Conservation (phyloP, 768 basidiomycete species). For the Chalciporus piperatus region DNA sequence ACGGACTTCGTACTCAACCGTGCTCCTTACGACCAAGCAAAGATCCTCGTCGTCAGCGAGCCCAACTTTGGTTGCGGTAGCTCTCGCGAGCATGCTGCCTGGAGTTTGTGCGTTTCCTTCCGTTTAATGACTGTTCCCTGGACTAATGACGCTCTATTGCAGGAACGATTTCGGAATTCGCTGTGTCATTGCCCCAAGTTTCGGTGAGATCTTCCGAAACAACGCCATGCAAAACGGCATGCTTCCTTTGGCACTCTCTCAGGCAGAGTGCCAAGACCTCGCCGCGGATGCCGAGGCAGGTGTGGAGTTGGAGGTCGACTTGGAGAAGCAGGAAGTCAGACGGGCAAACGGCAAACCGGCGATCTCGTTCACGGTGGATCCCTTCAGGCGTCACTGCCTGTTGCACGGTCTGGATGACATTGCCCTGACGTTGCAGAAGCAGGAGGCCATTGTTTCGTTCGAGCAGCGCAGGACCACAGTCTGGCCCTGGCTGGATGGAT, state of each 20-base stretch:
- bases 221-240: conserved; percentile 94
- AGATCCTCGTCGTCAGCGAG: conserved; percentile 80
- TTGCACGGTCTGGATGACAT: conserved; percentile 97
- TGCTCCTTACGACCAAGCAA: conserved; percentile 69
- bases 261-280: conserved; percentile 66
- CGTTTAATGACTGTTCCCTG: neutral
- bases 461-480: conserved; percentile 71
- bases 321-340: conserved; percentile 77
- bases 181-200: conserved; percentile 83
- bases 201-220: conserved; percentile 88
- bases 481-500: conserved; percentile 98
- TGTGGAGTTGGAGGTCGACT: conserved; percentile 76
- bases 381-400: conserved; percentile 91
- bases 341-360: conserved; percentile 69
- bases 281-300: conserved; percentile 76
- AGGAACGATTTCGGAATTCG: conserved; percentile 90
- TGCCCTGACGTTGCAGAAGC: conserved; percentile 86
- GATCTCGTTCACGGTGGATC: conserved; percentile 78
- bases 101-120: conserved; percentile 62
- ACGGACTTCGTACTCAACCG: conserved; percentile 86
- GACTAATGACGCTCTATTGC: conserved; percentile 3
- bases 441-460: conserved; percentile 67
- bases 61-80: conserved; percentile 91
- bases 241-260: conserved; percentile 74
- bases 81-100: conserved; percentile 89